Evolutionary conservation across 208 protist genomes (phyloP).

Genomic region (Trypanosoma congolense): DNA sequence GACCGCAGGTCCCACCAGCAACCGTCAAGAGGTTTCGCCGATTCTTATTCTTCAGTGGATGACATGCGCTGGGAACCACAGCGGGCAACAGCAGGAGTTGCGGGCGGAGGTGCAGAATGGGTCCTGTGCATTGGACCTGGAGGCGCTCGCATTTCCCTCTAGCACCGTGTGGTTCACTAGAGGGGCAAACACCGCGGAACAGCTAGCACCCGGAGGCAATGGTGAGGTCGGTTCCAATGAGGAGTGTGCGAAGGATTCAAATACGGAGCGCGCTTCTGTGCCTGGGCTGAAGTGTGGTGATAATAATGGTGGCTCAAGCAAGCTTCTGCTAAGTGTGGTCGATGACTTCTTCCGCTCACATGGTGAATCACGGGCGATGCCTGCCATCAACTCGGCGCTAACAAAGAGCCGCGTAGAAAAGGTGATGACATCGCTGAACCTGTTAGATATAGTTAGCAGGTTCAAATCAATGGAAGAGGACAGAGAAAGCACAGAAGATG

Average conservation of each 20-base stretch:
- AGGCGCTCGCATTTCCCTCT: slow-evolving; percentile 14
- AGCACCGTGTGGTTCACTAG: slow-evolving; percentile 8
- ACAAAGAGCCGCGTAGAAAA: slow-evolving; percentile 69
- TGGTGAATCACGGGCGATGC: slow-evolving; percentile 44
- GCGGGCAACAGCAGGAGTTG: not conserved
- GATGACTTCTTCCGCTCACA: slow-evolving; percentile 57
- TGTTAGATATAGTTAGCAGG: slow-evolving; percentile 42
- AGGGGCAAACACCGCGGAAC: slow-evolving; percentile 12
- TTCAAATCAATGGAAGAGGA: slow-evolving; percentile 11
- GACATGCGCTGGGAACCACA: slow-evolving; percentile 32
- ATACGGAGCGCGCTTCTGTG: not conserved
- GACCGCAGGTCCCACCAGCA: slow-evolving; percentile 8
- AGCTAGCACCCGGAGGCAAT: slow-evolving; percentile 5
- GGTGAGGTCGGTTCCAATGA: not conserved
- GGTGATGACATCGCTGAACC: slow-evolving; percentile 46
- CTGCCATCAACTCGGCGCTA: slow-evolving; percentile 48
- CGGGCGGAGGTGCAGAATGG: not conserved
- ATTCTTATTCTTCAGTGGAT: slow-evolving; percentile 74
- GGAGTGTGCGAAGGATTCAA: slow-evolving; percentile 1
- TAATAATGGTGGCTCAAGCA: slow-evolving; percentile 7
- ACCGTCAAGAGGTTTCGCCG: slow-evolving; percentile 36
- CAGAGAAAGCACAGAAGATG: slow-evolving; percentile 34
- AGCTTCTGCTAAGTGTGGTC: slow-evolving; percentile 45
- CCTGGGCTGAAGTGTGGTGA: not conserved
- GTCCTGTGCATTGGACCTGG: slow-evolving; percentile 7